phyloP scores from a whole-genome alignment of 2,329 filamentous ascomycete genomes.

The Colletotrichum sp. region DNA sequence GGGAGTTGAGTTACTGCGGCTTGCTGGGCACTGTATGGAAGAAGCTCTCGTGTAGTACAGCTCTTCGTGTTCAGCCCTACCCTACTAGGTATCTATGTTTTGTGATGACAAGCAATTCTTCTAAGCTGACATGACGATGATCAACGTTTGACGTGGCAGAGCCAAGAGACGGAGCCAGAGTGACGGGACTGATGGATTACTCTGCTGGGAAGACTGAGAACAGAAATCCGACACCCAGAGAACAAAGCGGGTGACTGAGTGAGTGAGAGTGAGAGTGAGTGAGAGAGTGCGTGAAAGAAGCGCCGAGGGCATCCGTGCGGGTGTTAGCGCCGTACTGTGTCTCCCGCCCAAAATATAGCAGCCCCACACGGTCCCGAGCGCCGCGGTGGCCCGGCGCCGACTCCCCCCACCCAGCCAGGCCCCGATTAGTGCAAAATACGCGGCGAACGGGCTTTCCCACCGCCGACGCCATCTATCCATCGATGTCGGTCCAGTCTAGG shows the following conservation, averaged over 20 bases:
- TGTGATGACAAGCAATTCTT: background rate
- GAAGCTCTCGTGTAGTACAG: fast-evolving
- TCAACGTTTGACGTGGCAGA: background rate
- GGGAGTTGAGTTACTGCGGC: fast-evolving
- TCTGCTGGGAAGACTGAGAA: background rate
- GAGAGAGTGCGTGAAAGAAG: background rate
- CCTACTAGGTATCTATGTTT: background rate
- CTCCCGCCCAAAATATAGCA: background rate
- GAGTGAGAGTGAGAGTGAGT: background rate
- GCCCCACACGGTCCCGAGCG: background rate
- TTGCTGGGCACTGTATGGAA: background rate
- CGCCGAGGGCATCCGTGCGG: background rate
- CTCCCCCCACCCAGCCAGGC: background rate
- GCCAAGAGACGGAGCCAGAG: background rate
- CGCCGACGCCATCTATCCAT: background rate
- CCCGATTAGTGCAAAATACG: background rate
- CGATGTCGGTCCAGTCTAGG: background rate
- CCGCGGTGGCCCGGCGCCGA: background rate
- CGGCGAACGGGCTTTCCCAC: background rate
- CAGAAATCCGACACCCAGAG: background rate
- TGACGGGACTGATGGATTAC: background rate
- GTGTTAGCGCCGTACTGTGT: conserved; percentile 7
- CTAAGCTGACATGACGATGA: background rate
- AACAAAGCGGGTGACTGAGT: background rate
- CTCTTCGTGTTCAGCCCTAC: background rate